Conservation (phyloP, 2,329 filamentous ascomycete species). For the Exophiala viscosa region DNA sequence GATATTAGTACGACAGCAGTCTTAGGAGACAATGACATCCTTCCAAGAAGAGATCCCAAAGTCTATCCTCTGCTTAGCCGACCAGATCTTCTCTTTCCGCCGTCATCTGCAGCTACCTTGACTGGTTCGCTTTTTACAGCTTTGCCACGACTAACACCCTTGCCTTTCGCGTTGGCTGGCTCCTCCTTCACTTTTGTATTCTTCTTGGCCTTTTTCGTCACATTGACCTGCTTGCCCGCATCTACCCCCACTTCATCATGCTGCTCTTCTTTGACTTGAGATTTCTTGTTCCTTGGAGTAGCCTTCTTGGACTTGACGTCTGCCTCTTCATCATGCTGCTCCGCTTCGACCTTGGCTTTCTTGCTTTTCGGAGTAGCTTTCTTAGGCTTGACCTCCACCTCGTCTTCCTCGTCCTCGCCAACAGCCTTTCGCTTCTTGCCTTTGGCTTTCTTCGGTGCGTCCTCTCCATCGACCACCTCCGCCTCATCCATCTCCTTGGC, state of each 20-base stretch:
- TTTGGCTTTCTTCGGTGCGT: constrained; percentile 27
- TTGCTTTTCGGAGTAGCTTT: constrained; percentile 30
- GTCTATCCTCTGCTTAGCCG: constrained; percentile 11
- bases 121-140: constrained; percentile 65
- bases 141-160: constrained; percentile 53
- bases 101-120: constrained; percentile 42
- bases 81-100: constrained; percentile 18
- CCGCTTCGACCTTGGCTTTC: constrained; percentile 27
- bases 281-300: constrained; percentile 28
- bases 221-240: neutral
- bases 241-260: constrained; percentile 4
- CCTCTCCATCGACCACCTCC: constrained; percentile 23
- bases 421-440: constrained; percentile 36
- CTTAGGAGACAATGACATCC: no score
- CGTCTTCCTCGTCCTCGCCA: constrained; percentile 25
- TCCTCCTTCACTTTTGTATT: constrained; percentile 4
- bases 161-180: constrained; percentile 5
- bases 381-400: constrained; percentile 10
- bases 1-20: no score
- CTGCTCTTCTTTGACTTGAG: constrained; percentile 26
- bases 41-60: no score
- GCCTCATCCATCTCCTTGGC: constrained; percentile 49
- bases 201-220: neutral
- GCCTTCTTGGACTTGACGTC: constrained; percentile 26
- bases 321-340: constrained; percentile 17